Conservation (phyloP, 2,329 filamentous ascomycete genomes). For the Colletotrichum agaves region DNA sequence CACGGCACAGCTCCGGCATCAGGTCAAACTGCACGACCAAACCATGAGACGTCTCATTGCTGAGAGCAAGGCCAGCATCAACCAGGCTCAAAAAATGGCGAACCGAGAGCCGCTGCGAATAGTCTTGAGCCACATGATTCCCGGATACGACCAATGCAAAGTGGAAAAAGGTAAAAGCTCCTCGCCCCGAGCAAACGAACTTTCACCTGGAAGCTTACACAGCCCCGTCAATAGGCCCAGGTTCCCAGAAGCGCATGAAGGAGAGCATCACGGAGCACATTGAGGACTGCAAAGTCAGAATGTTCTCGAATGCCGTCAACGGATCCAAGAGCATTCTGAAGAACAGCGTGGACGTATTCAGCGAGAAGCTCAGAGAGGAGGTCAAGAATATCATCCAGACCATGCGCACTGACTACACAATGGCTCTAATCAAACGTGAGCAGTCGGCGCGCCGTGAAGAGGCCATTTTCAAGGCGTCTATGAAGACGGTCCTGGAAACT, state of each 20-base stretch:
- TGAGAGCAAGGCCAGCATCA: neutral
- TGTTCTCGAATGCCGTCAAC: neutral
- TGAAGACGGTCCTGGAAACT: neutral
- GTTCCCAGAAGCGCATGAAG: neutral
- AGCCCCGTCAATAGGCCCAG: neutral
- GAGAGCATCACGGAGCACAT: neutral
- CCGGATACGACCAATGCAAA: neutral
- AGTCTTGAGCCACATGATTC: neutral
- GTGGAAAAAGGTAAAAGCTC: neutral
- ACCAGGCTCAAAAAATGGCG: conserved; percentile 6
- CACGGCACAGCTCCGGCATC: neutral
- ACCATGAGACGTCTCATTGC: neutral
- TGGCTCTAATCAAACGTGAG: conserved; percentile 1
- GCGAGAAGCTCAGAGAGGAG: neutral
- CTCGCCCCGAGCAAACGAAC: too few relatives aligned
- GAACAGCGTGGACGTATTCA: neutral
- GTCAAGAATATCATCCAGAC: neutral
- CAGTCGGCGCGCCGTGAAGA: neutral
- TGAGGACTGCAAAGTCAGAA: neutral
- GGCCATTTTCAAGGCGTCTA: neutral
- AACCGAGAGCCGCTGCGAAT: neutral
- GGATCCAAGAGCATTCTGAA: neutral
- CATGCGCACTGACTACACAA: conserved; percentile 13
- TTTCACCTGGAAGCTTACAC: neutral
- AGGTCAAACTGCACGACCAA: neutral